phyloP scores from a whole-genome alignment of 2,329 filamentous ascomycete species.

The Anisogramma anomala region DNA sequence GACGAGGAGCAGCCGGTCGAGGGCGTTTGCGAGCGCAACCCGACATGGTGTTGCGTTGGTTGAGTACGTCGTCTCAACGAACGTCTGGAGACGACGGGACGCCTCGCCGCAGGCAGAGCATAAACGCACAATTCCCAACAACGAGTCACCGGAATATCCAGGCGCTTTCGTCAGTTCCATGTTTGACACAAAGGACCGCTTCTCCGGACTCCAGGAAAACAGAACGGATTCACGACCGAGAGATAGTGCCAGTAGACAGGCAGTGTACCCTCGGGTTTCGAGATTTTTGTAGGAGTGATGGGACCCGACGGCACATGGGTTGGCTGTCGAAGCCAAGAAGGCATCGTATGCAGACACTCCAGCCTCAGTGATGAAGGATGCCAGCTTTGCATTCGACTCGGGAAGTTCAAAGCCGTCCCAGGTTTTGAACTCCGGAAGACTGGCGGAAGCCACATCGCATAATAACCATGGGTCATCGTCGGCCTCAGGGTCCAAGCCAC shows the following conservation, averaged over 20 bases:
- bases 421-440: slow-evolving; percentile 39
- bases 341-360: slow-evolving; percentile 56
- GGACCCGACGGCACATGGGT: slow-evolving; percentile 29
- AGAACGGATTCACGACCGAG: slow-evolving; percentile 63
- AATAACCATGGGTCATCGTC: slow-evolving; percentile 39
- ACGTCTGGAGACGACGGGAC: slow-evolving; percentile 33
- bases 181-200: slow-evolving; percentile 39
- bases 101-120: slow-evolving; percentile 38
- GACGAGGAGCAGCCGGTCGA: slow-evolving; percentile 36
- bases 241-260: slow-evolving; percentile 52
- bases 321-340: slow-evolving; percentile 33
- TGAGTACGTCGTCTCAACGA: slow-evolving; percentile 35
- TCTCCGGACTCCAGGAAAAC: slow-evolving; percentile 48
- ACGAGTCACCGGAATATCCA: slow-evolving; percentile 41
- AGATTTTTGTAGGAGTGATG: slow-evolving; percentile 30
- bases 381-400: slow-evolving; percentile 26
- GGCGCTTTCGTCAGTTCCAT: slow-evolving; percentile 39
- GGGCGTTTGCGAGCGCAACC: slow-evolving; percentile 40
- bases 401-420: slow-evolving; percentile 56
- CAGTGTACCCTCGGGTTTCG: slow-evolving; percentile 36
- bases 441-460: slow-evolving; percentile 22
- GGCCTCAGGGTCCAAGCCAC: not conserved
- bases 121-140: slow-evolving; percentile 34
- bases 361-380: slow-evolving; percentile 55
- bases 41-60: slow-evolving; percentile 33